These are phyloP conservation scores for Carpinus viminea DNA, from an alignment of 306 rosid genomes.

Conservation along the genomic window DNA sequence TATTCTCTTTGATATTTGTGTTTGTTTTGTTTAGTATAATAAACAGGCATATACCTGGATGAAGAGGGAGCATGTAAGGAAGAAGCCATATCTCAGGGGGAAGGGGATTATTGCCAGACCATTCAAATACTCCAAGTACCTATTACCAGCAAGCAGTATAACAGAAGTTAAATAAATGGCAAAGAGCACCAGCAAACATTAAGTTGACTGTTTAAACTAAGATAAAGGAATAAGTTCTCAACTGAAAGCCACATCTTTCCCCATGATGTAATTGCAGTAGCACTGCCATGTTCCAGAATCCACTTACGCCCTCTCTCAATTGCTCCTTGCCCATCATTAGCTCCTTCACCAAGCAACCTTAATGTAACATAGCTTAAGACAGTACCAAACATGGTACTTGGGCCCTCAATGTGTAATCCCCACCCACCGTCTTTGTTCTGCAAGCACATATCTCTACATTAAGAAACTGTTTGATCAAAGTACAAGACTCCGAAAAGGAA, in stretches of 20 bases:
- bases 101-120: conserved; percentile 95
- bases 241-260: conserved; percentile 99
- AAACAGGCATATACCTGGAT: conserved; percentile 65
- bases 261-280: conserved; percentile 75
- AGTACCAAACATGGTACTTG: conserved; percentile 92
- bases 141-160: conserved; percentile 30
- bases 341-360: conserved; percentile 82
- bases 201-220: conserved; percentile 18
- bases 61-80: conserved; percentile 72
- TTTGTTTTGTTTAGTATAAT: not conserved
- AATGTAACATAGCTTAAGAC: conserved; percentile 64
- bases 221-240: conserved; percentile 33
- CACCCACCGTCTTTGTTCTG: conserved; percentile 97
- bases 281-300: conserved; percentile 87
- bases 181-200: conserved; percentile 5
- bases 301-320: conserved; percentile 66
- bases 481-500: not conserved
- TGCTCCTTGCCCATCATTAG: conserved; percentile 66
- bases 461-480: not conserved
- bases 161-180: not conserved
- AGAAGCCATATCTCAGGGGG: conserved; percentile 97
- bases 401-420: conserved; percentile 89
- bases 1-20: not conserved
- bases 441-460: conserved; percentile 29
- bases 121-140: conserved; percentile 87